Conservation (phyloP, 352 stramenopile genomes). For the Phytophthora macrochlamydospora region DNA sequence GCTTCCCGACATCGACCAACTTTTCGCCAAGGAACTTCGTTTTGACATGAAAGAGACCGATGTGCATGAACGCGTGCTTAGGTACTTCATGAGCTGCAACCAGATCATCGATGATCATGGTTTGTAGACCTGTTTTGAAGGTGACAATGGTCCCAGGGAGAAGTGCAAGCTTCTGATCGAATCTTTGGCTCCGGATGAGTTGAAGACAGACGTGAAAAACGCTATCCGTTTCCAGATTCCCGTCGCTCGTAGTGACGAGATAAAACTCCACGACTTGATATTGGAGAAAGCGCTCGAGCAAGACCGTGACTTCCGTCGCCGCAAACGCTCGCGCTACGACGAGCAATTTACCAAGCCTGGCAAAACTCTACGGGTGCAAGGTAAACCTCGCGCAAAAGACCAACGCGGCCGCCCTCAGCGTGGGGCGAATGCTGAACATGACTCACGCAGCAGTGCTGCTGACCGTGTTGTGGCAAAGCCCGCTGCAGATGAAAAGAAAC, state of each 20-base stretch:
- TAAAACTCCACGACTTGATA: slow-evolving; percentile 13
- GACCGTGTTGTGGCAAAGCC: neutral
- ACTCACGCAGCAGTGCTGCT: neutral
- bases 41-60: slow-evolving; percentile 5
- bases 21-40: slow-evolving; percentile 2
- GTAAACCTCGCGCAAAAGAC: neutral
- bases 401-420: neutral
- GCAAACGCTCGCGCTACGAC: slow-evolving; percentile 9
- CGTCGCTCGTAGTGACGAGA: slow-evolving; percentile 1
- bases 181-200: neutral
- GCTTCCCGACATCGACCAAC: slow-evolving; percentile 2
- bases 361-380: neutral
- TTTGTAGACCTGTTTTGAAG: slow-evolving; percentile 6
- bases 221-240: slow-evolving; percentile 14
- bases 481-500: neutral
- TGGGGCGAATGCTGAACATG: neutral
- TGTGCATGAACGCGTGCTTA: slow-evolving; percentile 5
- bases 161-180: slow-evolving; percentile 17
- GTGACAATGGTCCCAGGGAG: slow-evolving; percentile 1
- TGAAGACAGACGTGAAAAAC: slow-evolving; percentile 14
- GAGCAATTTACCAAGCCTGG: slow-evolving; percentile 4
- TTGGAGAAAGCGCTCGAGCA: slow-evolving; percentile 14
- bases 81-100: slow-evolving; percentile 13
- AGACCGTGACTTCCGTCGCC: slow-evolving; percentile 8
- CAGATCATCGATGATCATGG: slow-evolving; percentile 10